Percentiles rank a stretch among this genome's conserved stretches.
Conservation (phyloP, 257 asterid genomes). For the Solanum medicagineum region DNA sequence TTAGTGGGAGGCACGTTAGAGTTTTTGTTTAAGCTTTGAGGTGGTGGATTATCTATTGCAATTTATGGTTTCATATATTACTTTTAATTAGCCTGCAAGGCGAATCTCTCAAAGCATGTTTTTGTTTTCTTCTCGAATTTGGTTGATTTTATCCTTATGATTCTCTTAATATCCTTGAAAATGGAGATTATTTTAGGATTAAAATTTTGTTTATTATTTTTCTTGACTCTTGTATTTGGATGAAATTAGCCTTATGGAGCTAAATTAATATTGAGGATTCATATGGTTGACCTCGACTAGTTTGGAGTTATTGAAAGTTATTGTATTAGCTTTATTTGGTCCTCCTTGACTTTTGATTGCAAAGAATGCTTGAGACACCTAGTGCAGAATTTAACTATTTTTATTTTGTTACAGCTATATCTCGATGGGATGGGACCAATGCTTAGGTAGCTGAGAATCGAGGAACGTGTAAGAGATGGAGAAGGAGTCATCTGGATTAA, state of each 20-base stretch:
- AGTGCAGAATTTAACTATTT: neutral
- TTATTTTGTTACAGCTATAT: neutral
- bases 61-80: neutral
- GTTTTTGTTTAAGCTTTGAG: neutral
- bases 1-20: neutral
- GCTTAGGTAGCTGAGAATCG: constrained; percentile 16
- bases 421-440: constrained; percentile 16
- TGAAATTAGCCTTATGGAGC: neutral
- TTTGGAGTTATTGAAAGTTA: neutral
- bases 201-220: neutral
- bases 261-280: neutral
- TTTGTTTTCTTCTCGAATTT: neutral
- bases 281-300: neutral
- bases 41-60: neutral
- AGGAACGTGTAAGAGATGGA: constrained; percentile 33
- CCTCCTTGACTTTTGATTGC: neutral
- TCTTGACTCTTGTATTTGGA: neutral
- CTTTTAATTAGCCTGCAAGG: neutral
- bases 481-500: constrained; percentile 48
- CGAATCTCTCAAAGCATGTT: neutral
- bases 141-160: neutral
- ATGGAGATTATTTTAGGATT: neutral
- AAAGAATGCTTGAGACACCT: neutral
- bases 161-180: neutral
- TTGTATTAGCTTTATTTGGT: neutral